Percentiles rank a stretch among this genome's conserved stretches.
Conservation (phyloP, 2,329 filamentous ascomycete species). For the Arthrobotrys entomopaga region DNA sequence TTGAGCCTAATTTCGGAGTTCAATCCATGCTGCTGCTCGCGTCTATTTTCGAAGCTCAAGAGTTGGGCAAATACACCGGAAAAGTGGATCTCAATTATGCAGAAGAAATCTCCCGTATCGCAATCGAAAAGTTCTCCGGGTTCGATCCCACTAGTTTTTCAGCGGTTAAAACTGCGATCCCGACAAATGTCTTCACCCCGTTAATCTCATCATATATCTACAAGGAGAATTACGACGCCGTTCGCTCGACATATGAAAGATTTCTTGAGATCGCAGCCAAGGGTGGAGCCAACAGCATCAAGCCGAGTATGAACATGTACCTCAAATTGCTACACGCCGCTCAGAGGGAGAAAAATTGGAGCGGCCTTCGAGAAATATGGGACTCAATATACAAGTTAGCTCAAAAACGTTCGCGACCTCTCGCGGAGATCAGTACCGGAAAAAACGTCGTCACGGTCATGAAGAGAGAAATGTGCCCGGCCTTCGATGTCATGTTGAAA, state of each 20-base stretch:
- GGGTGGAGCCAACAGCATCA: conserved; percentile 28
- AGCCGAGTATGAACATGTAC: conserved; percentile 45
- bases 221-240: conserved; percentile 48
- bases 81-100: conserved; percentile 47
- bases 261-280: conserved; percentile 24
- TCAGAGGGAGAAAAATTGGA: conserved; percentile 40
- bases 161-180: conserved; percentile 56
- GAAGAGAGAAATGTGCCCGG: conserved; percentile 49
- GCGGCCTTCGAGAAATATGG: conserved; percentile 36
- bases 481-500: conserved; percentile 45
- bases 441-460: conserved; percentile 43
- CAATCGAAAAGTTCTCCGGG: conserved; percentile 55
- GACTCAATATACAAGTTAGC: conserved; percentile 36
- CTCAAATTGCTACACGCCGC: conserved; percentile 43
- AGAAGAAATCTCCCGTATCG: conserved; percentile 57
- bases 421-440: conserved; percentile 36
- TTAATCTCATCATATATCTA: conserved; percentile 55
- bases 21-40: conserved; percentile 49
- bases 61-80: conserved; percentile 36
- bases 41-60: conserved; percentile 51
- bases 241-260: conserved; percentile 35
- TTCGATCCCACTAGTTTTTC: conserved; percentile 57
- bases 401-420: conserved; percentile 26
- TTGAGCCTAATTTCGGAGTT: conserved; percentile 54
- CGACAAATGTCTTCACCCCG: conserved; percentile 58